phyloP scores from a whole-genome alignment of 2,329 filamentous ascomycete genomes.

The Dactylellina leptospora region DNA sequence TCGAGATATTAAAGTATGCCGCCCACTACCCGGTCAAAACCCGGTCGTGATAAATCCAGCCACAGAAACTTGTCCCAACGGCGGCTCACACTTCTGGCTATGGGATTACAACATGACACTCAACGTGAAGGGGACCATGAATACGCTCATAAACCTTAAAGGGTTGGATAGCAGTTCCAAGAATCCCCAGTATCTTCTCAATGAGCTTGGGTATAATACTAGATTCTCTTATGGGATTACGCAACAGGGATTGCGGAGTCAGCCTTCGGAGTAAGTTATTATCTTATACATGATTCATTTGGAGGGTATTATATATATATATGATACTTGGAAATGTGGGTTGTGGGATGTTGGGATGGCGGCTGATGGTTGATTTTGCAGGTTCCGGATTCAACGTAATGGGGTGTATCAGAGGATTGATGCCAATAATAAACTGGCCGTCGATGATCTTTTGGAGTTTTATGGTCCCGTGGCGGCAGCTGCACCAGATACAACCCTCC shows the following conservation, averaged over 20 bases:
- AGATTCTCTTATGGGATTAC: conserved; percentile 36
- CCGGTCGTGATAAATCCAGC: conserved; percentile 14
- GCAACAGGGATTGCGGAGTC: conserved; percentile 15
- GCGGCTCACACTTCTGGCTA: conserved; percentile 23
- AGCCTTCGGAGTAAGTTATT: conserved; percentile 27
- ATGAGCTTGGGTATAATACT: conserved; percentile 15
- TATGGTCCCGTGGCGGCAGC: conserved; percentile 4
- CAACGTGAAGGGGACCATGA: not conserved
- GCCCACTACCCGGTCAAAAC: conserved; percentile 3
- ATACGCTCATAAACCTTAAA: conserved; percentile 23
- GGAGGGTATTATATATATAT: too few species aligned
- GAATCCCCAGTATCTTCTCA: conserved; percentile 10
- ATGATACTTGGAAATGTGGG: too few species aligned
- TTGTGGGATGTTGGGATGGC: too few species aligned
- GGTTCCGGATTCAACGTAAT: conserved; percentile 28
- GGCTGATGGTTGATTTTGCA: not conserved
- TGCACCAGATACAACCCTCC: conserved; percentile 5
- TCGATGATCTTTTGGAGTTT: conserved; percentile 38
- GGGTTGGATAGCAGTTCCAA: not conserved
- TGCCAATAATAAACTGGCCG: conserved; percentile 11
- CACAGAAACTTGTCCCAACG: conserved; percentile 3
- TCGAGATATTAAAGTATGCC: conserved; percentile 32
- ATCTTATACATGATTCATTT: not conserved
- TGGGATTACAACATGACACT: conserved; percentile 34
- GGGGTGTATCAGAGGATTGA: conserved; percentile 30